phyloP scores from a whole-genome alignment of 495 filamentous ascomycete species.

The Penicillium canariense region DNA sequence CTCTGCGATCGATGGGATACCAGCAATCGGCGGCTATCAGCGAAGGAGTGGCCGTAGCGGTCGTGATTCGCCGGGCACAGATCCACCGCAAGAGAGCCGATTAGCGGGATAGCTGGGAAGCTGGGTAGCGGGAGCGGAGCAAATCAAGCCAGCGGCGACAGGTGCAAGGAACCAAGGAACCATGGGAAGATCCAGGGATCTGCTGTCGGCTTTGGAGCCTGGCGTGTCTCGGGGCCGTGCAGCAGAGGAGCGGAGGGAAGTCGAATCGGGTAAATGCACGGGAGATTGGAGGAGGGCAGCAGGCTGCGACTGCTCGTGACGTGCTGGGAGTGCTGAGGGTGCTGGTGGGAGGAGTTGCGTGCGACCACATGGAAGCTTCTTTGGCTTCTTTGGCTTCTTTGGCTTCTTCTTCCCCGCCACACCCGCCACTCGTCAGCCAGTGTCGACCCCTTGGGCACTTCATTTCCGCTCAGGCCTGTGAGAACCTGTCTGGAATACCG shows the following conservation, averaged over 20 bases:
- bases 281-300: constrained; percentile 5
- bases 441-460: no score
- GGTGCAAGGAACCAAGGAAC: background rate
- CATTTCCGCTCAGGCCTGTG: background rate
- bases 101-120: background rate
- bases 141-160: background rate
- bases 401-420: constrained; percentile 3
- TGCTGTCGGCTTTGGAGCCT: no score
- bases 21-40: background rate
- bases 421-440: background rate
- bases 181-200: constrained; percentile 5
- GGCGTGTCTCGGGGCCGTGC: constrained; percentile 5
- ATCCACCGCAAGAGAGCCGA: background rate
- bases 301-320: background rate
- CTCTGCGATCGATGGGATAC: no score
- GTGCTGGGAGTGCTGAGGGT: no score
- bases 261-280: constrained; percentile 32
- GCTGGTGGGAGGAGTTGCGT: no score
- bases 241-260: background rate
- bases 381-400: no score
- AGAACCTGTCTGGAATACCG: no score
- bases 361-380: constrained; percentile 9
- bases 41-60: background rate
- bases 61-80: background rate
- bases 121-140: no score